Base-by-base conservation (phyloP, 192 early-diverging fungal species). In the Podila horticola region DNA sequence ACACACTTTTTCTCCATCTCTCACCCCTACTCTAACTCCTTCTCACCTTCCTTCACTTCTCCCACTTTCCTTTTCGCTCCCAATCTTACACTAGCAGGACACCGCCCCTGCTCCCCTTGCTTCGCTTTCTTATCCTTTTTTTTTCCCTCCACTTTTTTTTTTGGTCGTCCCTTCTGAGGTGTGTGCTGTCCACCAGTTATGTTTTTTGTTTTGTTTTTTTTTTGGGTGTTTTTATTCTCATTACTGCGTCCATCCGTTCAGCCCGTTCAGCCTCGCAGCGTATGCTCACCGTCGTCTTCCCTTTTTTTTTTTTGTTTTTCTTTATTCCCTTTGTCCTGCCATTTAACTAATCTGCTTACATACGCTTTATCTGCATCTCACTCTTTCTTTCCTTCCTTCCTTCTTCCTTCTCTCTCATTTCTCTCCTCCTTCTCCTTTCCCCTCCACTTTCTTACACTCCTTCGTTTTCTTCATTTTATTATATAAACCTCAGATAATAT, bases 331-430 rank as follows among this genome's bases (percentile, higher is more conserved):
- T 45, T 45, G 41, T 45, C 41, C 13, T 45, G 41, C 15, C 15
- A 69, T 28, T 57, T 52, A 34, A 60, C 73, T 29, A 55, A 74
- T 76, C 62, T 64, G 31, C 64, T 82, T 67, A 71, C 62, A 68
- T 13, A 29, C 55, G 22, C 13, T 48, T 51, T 17, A 57, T 45
- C 41, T 45, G 11, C 49, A 33, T 48, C 26, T 30, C 26, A 15
- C 45, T 15, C 30, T 22, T 64, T 34, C 69, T 51, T 69, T 62
- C 24, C 8, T 63, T 48, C 41, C 57, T 49, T 28, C 60, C 19
- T 36, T 49, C 19, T 65, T 71, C n/a, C 19, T 50, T 58, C 57
- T 61, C 26, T 52, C 34, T 52, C 8, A 24, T 34, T 55, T 57
- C 59, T 67, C 41, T 38, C 50, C 26, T 64, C 58, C 36, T 62